Evolutionary conservation across 108 stramenopile species (phyloP).

Genomic region (Pseudonitzschia pungens): DNA sequence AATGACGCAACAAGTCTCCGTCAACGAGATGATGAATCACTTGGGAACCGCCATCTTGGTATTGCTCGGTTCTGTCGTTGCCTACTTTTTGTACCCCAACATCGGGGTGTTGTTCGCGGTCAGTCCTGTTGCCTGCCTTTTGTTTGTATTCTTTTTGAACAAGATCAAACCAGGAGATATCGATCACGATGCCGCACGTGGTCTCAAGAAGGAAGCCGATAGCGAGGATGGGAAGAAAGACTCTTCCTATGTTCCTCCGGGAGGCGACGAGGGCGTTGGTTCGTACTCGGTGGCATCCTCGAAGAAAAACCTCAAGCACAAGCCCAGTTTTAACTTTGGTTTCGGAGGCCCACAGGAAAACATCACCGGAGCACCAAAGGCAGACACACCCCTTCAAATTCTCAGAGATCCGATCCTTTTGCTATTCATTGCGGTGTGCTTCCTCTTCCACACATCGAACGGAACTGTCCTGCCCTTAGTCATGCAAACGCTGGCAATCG

Average conservation of each 20-base stretch:
- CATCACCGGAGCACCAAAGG: conserved; percentile 30
- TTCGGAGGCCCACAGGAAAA: conserved; percentile 28
- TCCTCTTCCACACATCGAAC: conserved; percentile 84
- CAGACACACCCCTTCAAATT: conserved; percentile 70
- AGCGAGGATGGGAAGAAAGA: conserved; percentile 32
- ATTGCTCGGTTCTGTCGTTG: conserved; percentile 56
- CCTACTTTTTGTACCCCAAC: conserved; percentile 69
- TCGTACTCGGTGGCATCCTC: neutral
- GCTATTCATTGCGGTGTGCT: conserved; percentile 69
- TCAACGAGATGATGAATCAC: conserved; percentile 91
- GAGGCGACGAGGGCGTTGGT: neutral
- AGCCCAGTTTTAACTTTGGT: conserved; percentile 68
- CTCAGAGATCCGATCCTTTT: conserved; percentile 77
- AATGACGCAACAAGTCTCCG: conserved; percentile 82
- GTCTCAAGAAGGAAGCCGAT: conserved; percentile 31
- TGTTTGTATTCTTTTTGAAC: conserved; percentile 64
- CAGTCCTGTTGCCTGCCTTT: conserved; percentile 81
- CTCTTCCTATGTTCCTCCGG: conserved; percentile 26
- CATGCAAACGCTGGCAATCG: conserved; percentile 86
- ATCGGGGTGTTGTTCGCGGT: conserved; percentile 78
- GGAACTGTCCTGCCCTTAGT: conserved; percentile 85
- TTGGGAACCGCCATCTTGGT: conserved; percentile 88
- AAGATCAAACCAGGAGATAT: conserved; percentile 76
- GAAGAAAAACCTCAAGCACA: conserved; percentile 24
- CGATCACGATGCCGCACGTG: conserved; percentile 87